phyloP scores from a whole-genome alignment of 768 basidiomycete species.

The Mycena haematopus region DNA sequence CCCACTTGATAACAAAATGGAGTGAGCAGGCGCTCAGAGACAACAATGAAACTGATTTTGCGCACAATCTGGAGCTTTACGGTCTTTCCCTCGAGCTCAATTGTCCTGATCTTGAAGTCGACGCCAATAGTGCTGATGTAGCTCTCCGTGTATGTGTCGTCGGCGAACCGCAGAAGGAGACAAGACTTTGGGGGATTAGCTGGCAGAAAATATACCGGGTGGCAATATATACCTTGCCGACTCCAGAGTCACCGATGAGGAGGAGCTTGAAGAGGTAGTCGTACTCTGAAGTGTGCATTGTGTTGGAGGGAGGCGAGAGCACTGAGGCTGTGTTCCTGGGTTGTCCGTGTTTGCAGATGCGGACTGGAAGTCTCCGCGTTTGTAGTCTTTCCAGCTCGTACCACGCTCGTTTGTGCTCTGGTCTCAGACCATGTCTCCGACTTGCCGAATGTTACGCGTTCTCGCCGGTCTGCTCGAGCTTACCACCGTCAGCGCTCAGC shows the following conservation, averaged over 20 bases:
- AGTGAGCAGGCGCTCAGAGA: too few species aligned
- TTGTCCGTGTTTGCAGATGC: background rate
- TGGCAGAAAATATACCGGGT: too few species aligned
- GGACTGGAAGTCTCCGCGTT: too few species aligned
- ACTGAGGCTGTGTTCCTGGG: too few species aligned
- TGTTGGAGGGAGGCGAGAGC: too few species aligned
- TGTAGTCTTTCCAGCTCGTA: too few species aligned
- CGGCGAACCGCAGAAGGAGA: constrained; percentile 79
- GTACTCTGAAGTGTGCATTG: background rate
- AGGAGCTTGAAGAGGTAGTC: constrained; percentile 54
- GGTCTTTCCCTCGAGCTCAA: constrained; percentile 97
- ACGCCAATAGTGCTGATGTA: constrained; percentile 62
- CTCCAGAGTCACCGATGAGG: constrained; percentile 95
- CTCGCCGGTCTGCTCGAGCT: background rate
- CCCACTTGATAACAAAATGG: constrained; percentile 80
- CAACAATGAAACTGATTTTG: too few species aligned
- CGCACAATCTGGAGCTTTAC: constrained; percentile 98
- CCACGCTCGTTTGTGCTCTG: background rate
- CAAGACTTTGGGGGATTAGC: too few species aligned
- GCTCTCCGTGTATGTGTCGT: constrained; percentile 30
- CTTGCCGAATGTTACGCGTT: background rate
- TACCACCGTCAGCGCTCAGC: constrained; percentile 10
- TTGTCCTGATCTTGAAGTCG: constrained; percentile 99
- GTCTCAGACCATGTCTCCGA: background rate
- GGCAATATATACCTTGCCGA: too few species aligned